Evolutionary conservation across 225 moss, liverwort and hornwort species (phyloP).

Genomic region (Climacium dendroides): DNA sequence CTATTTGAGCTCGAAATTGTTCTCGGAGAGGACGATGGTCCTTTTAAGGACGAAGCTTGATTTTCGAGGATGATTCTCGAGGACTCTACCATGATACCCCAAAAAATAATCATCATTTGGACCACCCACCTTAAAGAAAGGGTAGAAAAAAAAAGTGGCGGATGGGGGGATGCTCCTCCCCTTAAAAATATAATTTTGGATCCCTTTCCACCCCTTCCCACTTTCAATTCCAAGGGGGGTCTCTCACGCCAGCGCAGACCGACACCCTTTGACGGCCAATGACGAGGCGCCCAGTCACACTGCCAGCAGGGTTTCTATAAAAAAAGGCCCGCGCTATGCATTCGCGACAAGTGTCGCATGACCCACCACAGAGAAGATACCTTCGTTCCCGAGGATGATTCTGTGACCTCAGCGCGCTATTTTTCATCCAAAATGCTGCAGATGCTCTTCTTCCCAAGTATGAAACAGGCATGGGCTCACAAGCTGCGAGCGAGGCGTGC

Average conservation of each 20-base stretch:
- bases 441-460: not conserved
- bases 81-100: not conserved
- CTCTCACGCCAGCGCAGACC: not conserved
- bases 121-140: not conserved
- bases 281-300: not conserved
- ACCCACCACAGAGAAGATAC: not conserved
- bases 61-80: not conserved
- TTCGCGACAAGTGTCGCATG: not conserved
- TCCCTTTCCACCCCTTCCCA: not conserved
- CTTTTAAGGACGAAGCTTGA: no score
- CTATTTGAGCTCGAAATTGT: no score
- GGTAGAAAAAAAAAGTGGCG: not conserved
- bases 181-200: not conserved
- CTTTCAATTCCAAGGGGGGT: not conserved
- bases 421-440: not conserved
- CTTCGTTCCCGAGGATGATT: not conserved
- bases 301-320: not conserved
- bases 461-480: not conserved
- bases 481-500: no score
- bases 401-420: rapidly evolving
- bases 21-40: no score
- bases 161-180: not conserved
- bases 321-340: not conserved
- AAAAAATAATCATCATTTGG: no score
- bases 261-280: not conserved